phyloP scores from a whole-genome alignment of 345 rosid genomes.

The Hibiscus tridactylites region DNA sequence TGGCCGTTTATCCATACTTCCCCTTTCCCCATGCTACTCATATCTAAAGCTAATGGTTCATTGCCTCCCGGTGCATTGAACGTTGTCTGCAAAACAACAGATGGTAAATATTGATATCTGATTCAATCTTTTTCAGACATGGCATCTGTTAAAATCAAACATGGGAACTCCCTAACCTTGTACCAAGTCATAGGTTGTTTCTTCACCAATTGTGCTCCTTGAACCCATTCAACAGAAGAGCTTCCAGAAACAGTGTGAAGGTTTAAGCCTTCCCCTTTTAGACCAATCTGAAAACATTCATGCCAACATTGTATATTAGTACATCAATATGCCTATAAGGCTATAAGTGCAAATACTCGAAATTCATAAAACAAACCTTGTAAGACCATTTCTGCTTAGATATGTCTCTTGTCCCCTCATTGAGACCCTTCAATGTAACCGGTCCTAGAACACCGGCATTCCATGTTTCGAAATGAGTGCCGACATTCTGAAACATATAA shows the following conservation, averaged over 20 bases:
- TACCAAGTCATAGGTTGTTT: constrained; percentile 79
- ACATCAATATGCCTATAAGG: neutral
- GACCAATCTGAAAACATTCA: constrained; percentile 47
- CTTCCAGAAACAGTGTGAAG: constrained; percentile 60
- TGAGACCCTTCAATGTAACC: constrained; percentile 58
- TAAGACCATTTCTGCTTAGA: constrained; percentile 87
- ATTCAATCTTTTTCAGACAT: neutral
- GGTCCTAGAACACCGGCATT: constrained; percentile 86
- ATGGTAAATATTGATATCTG: neutral
- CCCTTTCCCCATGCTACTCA: constrained; percentile 79
- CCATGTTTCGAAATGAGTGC: constrained; percentile 74
- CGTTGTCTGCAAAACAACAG: constrained; percentile 38
- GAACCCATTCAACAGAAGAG: constrained; percentile 69
- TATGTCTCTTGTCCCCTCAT: constrained; percentile 71
- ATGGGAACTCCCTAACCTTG: constrained; percentile 31
- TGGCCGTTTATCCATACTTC: constrained; percentile 81
- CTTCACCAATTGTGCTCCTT: constrained; percentile 47
- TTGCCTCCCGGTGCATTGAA: constrained; percentile 55
- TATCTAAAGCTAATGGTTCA: constrained; percentile 78
- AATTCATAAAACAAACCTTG: constrained; percentile 42
- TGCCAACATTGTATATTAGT: neutral
- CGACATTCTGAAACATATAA: constrained; percentile 58
- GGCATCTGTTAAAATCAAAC: neutral
- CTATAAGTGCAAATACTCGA: constrained; percentile 31
- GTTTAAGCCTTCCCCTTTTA: constrained; percentile 60